Evolutionary conservation across 768 basidiomycete genomes (phyloP), one percentile per base, ranked within the genome.

Genomic region (Gloeophyllum trabeum): DNA sequence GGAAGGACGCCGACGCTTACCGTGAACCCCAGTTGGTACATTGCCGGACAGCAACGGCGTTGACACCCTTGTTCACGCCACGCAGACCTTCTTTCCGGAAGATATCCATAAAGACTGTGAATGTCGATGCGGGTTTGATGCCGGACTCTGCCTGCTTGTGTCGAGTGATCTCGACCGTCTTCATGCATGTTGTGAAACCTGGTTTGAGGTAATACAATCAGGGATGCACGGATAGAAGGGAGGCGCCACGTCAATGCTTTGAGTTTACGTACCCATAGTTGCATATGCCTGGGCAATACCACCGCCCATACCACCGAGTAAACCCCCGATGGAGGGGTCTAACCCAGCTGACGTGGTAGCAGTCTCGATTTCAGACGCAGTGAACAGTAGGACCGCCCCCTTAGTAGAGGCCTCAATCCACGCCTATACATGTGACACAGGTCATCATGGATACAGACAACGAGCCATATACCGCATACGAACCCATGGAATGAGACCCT

Each of bases 401-500:
- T 99, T 99, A 0, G 96, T 98, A 4, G 93, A 96, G 6, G 96
- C 96, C 61, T 99, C 96, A 54, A 99, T 94, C 96, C 96, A 98
- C 26, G 96, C 96, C 92, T 96, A 48, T 12, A 13, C 35, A n/a
- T n/a, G n/a, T n/a, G n/a, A n/a, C n/a, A n/a, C 39, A 38, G 30
- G 24, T 41, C 36, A 26, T 36, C 14, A 24, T 35, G 42, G 40
- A 46, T 30, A 42, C 12, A 16, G 37, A 40, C 37, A 44, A 39
- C 35, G 30, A 46, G 1, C 21, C 24, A 13, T 12, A 39, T 19
- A 24, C 23, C 26, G 26, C 20, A 35, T 44, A 54, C 80, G 46
- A 54, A 91, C 92, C 94, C 96, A 99, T 55, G 96, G 96, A 57
- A 98, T 98, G 46, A 99, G 77, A 50, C 96, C 96, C 63, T 99